Conservation (phyloP, 305 asterid species). For the Fraxinus angustifolia region DNA sequence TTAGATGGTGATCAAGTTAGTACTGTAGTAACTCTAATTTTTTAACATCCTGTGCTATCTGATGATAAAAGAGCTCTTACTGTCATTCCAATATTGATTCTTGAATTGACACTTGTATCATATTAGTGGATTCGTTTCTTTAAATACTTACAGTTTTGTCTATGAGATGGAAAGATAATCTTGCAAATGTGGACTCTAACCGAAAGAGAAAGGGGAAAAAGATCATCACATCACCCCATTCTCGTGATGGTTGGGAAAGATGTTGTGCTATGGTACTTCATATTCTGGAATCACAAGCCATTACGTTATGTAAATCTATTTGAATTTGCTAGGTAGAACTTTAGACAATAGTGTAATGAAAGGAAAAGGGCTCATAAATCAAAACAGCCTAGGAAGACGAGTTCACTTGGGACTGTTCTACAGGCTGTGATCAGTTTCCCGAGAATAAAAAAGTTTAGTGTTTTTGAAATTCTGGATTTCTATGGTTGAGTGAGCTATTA, state of each 20-base stretch:
- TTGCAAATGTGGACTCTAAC: constrained; percentile 1
- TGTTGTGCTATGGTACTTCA: constrained; percentile 5
- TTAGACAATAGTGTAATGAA: constrained; percentile 2
- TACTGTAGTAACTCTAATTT: constrained; percentile 14
- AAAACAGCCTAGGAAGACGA: constrained; percentile 9
- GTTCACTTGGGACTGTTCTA: background rate
- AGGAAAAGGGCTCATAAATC: background rate
- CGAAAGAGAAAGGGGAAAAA: background rate
- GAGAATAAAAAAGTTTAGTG: background rate
- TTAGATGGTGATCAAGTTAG: constrained; percentile 38
- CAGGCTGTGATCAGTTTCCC: background rate
- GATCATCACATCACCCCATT: background rate
- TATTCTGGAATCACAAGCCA: constrained; percentile 9
- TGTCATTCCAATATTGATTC: background rate
- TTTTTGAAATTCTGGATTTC: background rate
- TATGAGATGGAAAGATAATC: background rate
- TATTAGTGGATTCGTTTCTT: background rate
- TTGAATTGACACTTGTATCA: background rate
- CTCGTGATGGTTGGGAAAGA: background rate
- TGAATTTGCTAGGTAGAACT: background rate
- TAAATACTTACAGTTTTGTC: background rate
- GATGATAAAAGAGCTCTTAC: background rate
- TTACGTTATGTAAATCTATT: constrained; percentile 6
- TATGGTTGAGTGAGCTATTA: background rate
- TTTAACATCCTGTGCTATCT: background rate